Conservation (phyloP, 2,329 filamentous ascomycete genomes). For the Escovopsis sp. region DNA sequence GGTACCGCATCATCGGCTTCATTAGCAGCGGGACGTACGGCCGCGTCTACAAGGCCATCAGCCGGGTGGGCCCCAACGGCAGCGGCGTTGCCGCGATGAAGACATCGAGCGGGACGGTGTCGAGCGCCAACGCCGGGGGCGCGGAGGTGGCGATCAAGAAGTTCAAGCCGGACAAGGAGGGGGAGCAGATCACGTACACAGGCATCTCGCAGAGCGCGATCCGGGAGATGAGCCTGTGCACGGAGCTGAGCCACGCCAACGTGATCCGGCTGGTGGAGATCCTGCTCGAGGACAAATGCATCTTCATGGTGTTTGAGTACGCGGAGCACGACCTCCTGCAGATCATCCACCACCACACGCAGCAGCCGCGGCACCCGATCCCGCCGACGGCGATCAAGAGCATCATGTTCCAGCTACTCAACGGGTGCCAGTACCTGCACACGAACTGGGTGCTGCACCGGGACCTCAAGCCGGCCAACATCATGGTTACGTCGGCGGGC, state of each 20-base stretch:
- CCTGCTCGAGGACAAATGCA: conserved; percentile 95
- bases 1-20: conserved; percentile 94
- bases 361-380: conserved; percentile 76
- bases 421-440: conserved; percentile 88
- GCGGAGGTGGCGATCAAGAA: conserved; percentile 96
- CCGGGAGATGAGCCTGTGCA: conserved; percentile 93
- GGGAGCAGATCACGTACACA: conserved; percentile 85
- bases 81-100: conserved; percentile 1
- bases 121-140: conserved; percentile 32
- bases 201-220: conserved; percentile 96
- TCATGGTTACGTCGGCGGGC: conserved; percentile 86
- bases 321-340: conserved; percentile 94
- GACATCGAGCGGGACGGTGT: conserved; percentile 3
- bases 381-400: conserved; percentile 80
- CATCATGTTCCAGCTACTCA: conserved; percentile 90
- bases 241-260: conserved; percentile 76
- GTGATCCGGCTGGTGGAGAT: conserved; percentile 88
- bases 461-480: conserved; percentile 94
- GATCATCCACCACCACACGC: conserved; percentile 95
- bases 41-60: conserved; percentile 87
- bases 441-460: conserved; percentile 95
- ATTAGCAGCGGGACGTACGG: conserved; percentile 98
- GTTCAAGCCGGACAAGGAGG: conserved; percentile 98
- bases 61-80: conserved; percentile 27
- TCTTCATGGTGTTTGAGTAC: conserved; percentile 99